Evolutionary conservation across 768 basidiomycete genomes (phyloP), one percentile per base, ranked within the genome.

Genomic region (Serendipita indica): DNA sequence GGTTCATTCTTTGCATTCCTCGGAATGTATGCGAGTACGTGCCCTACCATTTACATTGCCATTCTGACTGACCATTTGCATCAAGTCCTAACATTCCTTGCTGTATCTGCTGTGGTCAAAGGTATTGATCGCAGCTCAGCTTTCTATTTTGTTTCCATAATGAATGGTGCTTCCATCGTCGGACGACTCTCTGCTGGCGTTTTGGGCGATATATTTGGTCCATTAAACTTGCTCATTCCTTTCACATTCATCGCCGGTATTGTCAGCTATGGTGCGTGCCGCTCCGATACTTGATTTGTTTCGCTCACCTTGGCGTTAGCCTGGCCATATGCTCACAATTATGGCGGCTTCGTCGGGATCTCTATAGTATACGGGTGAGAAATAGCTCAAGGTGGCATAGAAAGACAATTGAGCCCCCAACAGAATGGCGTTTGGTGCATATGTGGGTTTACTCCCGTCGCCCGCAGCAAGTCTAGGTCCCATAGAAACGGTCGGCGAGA

Each of bases 171-270:
- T 43, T 67, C 67, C 2, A 60, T 60, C 30, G 39, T 69, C 34
- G 69, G 69, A 6, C 68, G 69, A 2, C 57, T 70, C 27, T 34
- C 59, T 6, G 64, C 66, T 16, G 65, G 68, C 16, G 34, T 69
- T 18, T 59, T 66, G 14, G 67, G 66, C 14, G 69, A 69, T 60
- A 45, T 57, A 7, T 56, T 62, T 37, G 87, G 87, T 14, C 67
- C 79, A 0, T 72, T 87, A 62, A 89, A 83, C 61, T 71, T 84
- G 30, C 82, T 88, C 74, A 76, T 76, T 10, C 82, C 85, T 0
- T 79, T 81, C 33, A 82, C 79, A 0, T 59, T 74, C 16, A 37
- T 77, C 0, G 79, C 81, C 0, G 83, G 76, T 0, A 67, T 79
- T 28, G 64, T 82, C 41, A 85, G 86, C 0, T 81, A 80, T 63